These are phyloP conservation scores for Sisymbrium irio DNA, from an alignment of 345 rosid genomes.

Conservation along the genomic window DNA sequence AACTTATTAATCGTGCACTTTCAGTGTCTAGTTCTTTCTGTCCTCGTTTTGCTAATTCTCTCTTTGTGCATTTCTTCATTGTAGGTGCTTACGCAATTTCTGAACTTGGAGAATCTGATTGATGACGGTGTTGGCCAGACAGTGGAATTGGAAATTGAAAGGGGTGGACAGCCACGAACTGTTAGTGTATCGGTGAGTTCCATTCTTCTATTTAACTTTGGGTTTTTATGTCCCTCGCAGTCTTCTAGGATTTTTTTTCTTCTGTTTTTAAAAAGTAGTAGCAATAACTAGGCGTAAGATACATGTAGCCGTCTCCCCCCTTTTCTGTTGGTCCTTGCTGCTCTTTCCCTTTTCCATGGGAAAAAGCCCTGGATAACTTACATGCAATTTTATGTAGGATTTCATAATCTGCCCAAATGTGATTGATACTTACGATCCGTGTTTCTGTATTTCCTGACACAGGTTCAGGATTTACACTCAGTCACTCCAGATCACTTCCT, in stretches of 20 bases:
- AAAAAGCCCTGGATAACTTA: not conserved
- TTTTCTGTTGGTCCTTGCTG: constrained; percentile 11
- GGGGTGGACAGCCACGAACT: constrained; percentile 73
- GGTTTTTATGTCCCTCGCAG: not conserved
- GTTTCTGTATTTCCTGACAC: constrained; percentile 22
- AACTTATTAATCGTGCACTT: constrained; percentile 11
- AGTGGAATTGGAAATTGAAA: constrained; percentile 74
- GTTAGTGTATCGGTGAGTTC: constrained; percentile 67
- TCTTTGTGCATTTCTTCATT: constrained; percentile 24
- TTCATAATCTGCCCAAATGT: constrained; percentile 4
- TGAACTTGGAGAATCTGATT: constrained; percentile 72
- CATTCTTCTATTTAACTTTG: constrained; percentile 13
- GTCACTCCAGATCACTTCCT: constrained; percentile 85
- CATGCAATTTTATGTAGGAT: not conserved
- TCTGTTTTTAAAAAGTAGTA: not conserved
- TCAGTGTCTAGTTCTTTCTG: not conserved
- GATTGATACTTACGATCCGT: not conserved
- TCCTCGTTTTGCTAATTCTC: not conserved
- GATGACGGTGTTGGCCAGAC: constrained; percentile 70
- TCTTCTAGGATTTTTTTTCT: not conserved
- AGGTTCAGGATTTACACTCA: constrained; percentile 95
- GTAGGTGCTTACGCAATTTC: constrained; percentile 86
- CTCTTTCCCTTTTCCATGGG: not conserved
- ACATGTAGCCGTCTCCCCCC: not conserved
- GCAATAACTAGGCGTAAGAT: constrained; percentile 3